Conservation (phyloP, 306 rosid genomes). For the Gynostemma pentaphyllum region DNA sequence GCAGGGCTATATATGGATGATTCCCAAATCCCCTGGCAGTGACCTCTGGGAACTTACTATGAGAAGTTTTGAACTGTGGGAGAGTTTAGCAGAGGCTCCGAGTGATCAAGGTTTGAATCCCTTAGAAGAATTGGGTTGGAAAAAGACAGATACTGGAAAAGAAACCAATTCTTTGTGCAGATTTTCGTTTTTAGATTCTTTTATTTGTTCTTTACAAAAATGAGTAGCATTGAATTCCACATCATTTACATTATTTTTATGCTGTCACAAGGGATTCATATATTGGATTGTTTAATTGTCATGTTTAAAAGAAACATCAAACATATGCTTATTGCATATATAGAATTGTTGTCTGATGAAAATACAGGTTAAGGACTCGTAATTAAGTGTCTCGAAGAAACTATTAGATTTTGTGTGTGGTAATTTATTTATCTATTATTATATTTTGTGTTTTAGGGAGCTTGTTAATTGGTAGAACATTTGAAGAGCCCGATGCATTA, state of each 20-base stretch:
- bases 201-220: neutral
- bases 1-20: slow-evolving; percentile 93
- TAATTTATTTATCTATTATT: neutral
- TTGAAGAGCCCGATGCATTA: slow-evolving; percentile 41
- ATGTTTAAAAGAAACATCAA: neutral
- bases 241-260: neutral
- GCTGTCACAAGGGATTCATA: neutral
- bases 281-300: neutral
- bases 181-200: neutral
- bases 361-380: neutral
- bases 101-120: slow-evolving; percentile 65
- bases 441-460: slow-evolving; percentile 42
- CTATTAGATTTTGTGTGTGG: neutral
- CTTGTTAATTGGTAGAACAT: slow-evolving; percentile 56
- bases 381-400: neutral
- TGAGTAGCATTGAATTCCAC: neutral
- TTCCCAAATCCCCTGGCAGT: slow-evolving; percentile 51
- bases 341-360: neutral
- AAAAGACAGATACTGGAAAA: slow-evolving; percentile 40
- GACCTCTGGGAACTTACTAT: slow-evolving; percentile 53
- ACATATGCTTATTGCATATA: neutral
- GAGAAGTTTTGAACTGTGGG: slow-evolving; percentile 75
- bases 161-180: neutral
- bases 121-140: slow-evolving; percentile 60
- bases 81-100: slow-evolving; percentile 36